Conservation (phyloP, 2,329 filamentous ascomycete species). For the Fusarium graminum region DNA sequence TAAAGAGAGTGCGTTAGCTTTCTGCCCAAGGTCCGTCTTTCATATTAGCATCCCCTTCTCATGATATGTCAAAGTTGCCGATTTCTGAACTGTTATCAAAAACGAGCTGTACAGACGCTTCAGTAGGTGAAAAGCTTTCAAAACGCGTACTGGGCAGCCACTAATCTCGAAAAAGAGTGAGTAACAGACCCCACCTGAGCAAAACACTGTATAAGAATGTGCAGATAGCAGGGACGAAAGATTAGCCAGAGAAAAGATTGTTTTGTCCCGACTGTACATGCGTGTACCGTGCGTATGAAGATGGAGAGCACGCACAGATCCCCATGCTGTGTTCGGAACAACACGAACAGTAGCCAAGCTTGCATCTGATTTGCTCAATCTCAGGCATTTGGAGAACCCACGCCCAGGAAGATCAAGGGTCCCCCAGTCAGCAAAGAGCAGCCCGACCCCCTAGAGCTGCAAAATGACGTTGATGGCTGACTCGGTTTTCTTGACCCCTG, state of each 20-base stretch:
- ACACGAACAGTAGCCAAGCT: constrained; percentile 32
- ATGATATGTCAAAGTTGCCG: background rate
- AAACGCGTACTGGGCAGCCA: constrained; percentile 33
- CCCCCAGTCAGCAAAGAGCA: constrained; percentile 36
- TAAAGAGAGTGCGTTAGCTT: background rate
- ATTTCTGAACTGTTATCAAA: constrained; percentile 11
- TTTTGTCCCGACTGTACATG: background rate
- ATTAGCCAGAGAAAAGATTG: background rate
- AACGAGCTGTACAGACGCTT: constrained; percentile 25
- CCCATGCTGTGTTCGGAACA: constrained; percentile 15
- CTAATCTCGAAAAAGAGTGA: constrained; percentile 17
- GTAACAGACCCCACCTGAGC: background rate
- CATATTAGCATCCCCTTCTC: background rate
- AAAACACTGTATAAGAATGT: background rate
- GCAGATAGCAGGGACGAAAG: background rate
- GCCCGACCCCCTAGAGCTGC: constrained; percentile 29
- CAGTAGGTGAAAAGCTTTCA: constrained; percentile 17
- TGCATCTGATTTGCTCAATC: constrained; percentile 27
- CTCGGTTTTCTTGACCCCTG: constrained; percentile 40
- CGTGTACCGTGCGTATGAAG: constrained; percentile 7
- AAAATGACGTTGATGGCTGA: constrained; percentile 49
- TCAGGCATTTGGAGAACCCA: constrained; percentile 4
- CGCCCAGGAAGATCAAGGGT: constrained; percentile 7
- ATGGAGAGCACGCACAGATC: constrained; percentile 7
- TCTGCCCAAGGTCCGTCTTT: background rate